Percentiles rank a stretch among this genome's conserved stretches.
These are phyloP conservation scores for Wickerhamomyces canadensis DNA, from an alignment of 805 yeast genomes.

Conservation along the genomic window DNA sequence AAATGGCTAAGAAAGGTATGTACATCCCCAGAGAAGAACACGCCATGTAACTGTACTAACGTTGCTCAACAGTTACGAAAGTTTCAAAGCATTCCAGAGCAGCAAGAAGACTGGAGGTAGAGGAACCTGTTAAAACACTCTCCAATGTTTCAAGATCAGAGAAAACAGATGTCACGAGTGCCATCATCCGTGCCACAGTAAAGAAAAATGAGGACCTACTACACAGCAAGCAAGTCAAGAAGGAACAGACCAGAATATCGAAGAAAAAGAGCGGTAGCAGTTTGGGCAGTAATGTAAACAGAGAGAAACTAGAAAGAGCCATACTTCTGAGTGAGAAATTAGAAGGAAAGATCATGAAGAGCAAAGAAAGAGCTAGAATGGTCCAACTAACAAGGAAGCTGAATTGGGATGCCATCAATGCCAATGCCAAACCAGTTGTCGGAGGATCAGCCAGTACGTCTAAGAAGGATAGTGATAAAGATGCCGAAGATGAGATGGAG, in stretches of 20 bases:
- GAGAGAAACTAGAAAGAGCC: conserved; percentile 42
- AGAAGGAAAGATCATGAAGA: conserved; percentile 56
- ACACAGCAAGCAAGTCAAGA: conserved; percentile 45
- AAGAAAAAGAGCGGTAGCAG: conserved; percentile 24
- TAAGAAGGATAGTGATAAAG: too few species aligned
- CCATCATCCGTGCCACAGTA: conserved; percentile 61
- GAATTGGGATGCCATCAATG: conserved; percentile 68
- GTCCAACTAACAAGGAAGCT: conserved; percentile 61
- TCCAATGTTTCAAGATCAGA: conserved; percentile 52
- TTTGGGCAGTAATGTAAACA: conserved; percentile 27
- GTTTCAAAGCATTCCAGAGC: conserved; percentile 71
- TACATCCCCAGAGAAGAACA: not conserved
- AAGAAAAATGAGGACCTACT: conserved; percentile 60
- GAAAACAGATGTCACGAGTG: conserved; percentile 52
- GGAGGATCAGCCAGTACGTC: too few species aligned
- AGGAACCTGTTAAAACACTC: conserved; percentile 42
- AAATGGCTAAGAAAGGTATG: conserved; percentile 25
- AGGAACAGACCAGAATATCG: conserved; percentile 22
- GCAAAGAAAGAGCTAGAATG: conserved; percentile 57
- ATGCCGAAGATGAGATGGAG: conserved; percentile 16
- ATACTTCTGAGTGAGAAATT: conserved; percentile 48
- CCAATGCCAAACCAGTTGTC: conserved; percentile 31
- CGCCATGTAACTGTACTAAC: not conserved
- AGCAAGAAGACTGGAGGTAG: conserved; percentile 60
- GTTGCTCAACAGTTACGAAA: conserved; percentile 6